Conservation (phyloP, 306 rosid genomes). For the Elaeagnus macrophylla region DNA sequence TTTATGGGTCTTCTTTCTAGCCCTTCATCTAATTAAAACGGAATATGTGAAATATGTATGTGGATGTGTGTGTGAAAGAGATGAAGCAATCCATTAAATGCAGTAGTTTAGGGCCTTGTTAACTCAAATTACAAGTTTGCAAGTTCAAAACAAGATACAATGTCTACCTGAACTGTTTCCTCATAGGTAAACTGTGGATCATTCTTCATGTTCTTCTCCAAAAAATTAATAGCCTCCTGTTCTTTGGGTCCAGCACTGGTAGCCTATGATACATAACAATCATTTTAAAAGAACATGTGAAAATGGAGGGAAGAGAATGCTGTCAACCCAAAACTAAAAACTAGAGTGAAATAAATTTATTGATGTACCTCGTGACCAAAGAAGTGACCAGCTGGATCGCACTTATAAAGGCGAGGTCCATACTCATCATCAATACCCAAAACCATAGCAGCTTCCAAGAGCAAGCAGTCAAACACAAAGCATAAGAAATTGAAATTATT, state of each 20-base stretch:
- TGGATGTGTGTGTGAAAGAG: not conserved
- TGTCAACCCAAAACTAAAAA: not conserved
- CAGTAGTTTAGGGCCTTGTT: not conserved
- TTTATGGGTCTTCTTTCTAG: too few species aligned
- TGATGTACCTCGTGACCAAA: conserved; percentile 88
- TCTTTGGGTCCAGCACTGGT: conserved; percentile 96
- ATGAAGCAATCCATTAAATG: too few species aligned
- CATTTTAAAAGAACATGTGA: conserved; percentile 6
- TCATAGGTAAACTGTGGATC: conserved; percentile 85
- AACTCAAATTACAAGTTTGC: conserved; percentile 3
- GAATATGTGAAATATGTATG: not conserved
- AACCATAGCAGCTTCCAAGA: conserved; percentile 74
- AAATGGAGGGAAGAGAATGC: not conserved
- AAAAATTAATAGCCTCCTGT: conserved; percentile 95
- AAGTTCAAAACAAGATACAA: not conserved
- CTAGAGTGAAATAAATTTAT: conserved; percentile 7
- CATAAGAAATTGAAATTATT: conserved; percentile 1
- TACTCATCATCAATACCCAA: conserved; percentile 86
- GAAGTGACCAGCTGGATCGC: conserved; percentile 99
- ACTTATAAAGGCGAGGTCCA: conserved; percentile 82
- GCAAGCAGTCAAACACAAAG: conserved; percentile 16
- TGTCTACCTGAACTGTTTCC: conserved; percentile 86
- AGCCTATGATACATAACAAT: conserved; percentile 49
- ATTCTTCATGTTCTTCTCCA: conserved; percentile 99
- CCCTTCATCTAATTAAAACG: not conserved